phyloP scores from a whole-genome alignment of 1,139 yeast genomes.

The Yamadazyma membranifaciens region DNA sequence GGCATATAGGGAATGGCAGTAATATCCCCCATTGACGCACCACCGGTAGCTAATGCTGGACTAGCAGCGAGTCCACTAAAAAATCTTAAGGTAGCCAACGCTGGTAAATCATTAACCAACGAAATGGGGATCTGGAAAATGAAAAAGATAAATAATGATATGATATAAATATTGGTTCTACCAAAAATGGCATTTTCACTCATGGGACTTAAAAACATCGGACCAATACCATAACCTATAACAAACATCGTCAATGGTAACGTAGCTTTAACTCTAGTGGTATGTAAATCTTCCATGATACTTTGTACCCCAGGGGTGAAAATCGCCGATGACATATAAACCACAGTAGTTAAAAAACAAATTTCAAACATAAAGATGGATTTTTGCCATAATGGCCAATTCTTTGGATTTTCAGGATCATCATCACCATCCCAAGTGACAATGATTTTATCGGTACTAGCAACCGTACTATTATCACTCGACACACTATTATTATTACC shows the following conservation, averaged over 20 bases:
- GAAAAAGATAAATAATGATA: constrained; percentile 29
- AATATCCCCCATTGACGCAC: constrained; percentile 32
- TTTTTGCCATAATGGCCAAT: constrained; percentile 49
- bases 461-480: neutral
- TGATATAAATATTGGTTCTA: constrained; percentile 40
- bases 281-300: constrained; percentile 26
- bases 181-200: constrained; percentile 49
- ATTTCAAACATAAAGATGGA: constrained; percentile 37
- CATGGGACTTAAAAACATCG: constrained; percentile 37
- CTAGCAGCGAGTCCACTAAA: constrained; percentile 33
- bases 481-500: neutral
- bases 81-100: constrained; percentile 30
- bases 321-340: constrained; percentile 62
- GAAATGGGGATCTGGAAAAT: constrained; percentile 37
- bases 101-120: constrained; percentile 26
- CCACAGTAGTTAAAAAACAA: constrained; percentile 47
- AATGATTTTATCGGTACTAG: constrained; percentile 8
- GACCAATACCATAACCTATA: constrained; percentile 40
- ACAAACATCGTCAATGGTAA: constrained; percentile 38
- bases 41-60: constrained; percentile 37
- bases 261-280: constrained; percentile 26
- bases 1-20: constrained; percentile 27
- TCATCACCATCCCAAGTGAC: constrained; percentile 43
- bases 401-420: constrained; percentile 59
- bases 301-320: constrained; percentile 53